These are phyloP conservation scores for Sutorius eximius DNA, from an alignment of 1,284 basidiomycete genomes.

Conservation along the genomic window DNA sequence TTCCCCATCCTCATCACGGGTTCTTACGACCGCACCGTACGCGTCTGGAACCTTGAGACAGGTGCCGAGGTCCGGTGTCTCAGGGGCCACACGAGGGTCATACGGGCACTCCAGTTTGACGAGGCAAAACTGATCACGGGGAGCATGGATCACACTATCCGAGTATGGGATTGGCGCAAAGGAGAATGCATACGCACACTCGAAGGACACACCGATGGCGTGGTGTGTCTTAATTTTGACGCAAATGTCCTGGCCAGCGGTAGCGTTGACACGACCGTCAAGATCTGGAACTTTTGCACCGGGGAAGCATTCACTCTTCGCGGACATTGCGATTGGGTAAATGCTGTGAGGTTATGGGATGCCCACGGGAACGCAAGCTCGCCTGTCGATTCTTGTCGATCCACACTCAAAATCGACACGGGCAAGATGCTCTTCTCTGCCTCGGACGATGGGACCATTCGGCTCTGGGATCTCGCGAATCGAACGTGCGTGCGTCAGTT, in stretches of 20 bases:
- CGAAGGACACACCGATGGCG: conserved; percentile 89
- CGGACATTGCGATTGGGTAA: conserved; percentile 97
- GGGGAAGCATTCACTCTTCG: conserved; percentile 91
- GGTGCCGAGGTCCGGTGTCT: conserved; percentile 83
- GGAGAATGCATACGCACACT: conserved; percentile 88
- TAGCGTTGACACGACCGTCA: conserved; percentile 87
- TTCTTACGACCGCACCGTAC: conserved; percentile 92
- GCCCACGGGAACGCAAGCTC: conserved; percentile 48
- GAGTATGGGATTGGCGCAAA: conserved; percentile 97
- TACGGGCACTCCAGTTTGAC: conserved; percentile 95
- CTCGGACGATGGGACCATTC: conserved; percentile 92
- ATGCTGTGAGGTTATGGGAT: conserved; percentile 93
- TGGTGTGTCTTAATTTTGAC: conserved; percentile 92
- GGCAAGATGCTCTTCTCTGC: conserved; percentile 97
- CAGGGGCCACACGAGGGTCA: conserved; percentile 87
- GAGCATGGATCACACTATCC: conserved; percentile 94
- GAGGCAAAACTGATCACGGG: conserved; percentile 95
- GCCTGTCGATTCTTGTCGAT: conserved; percentile 36
- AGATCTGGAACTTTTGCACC: conserved; percentile 93
- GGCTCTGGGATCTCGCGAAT: conserved; percentile 88
- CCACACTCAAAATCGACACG: conserved; percentile 56
- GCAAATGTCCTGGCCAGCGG: conserved; percentile 90
- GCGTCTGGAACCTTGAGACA: conserved; percentile 97
- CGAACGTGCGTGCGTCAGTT: conserved; percentile 85
- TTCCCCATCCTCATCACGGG: conserved; percentile 97